Evolutionary conservation across 2,329 filamentous ascomycete species (phyloP).

Genomic region (Sporothrix euskadiensis): DNA sequence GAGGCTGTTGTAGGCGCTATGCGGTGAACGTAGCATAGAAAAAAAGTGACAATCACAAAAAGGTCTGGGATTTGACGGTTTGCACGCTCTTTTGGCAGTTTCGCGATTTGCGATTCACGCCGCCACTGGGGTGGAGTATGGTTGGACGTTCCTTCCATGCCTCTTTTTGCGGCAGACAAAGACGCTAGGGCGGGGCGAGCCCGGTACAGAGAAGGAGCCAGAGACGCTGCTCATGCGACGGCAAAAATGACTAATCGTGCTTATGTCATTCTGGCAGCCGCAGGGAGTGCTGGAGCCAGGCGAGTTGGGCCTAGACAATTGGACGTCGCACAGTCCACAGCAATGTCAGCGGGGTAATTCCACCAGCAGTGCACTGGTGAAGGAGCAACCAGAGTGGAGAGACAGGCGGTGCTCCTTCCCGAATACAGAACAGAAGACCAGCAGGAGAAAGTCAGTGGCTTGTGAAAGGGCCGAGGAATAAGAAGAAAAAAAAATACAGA

Average conservation of each 20-base stretch:
- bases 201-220: not conserved
- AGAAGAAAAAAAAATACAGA: not conserved
- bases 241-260: constrained; percentile 4
- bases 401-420: constrained; percentile 17
- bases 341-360: not conserved
- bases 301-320: not conserved
- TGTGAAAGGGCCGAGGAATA: constrained; percentile 29
- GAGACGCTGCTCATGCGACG: not conserved
- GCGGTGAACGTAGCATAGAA: not conserved
- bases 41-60: not conserved
- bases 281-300: not conserved
- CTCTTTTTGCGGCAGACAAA: not conserved
- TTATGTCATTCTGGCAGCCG: not conserved
- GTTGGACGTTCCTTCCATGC: not conserved
- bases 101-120: constrained; percentile 22
- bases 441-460: constrained; percentile 1
- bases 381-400: constrained; percentile 21
- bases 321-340: not conserved
- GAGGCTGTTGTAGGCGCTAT: not conserved
- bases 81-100: not conserved
- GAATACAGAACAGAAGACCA: not conserved
- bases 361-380: constrained; percentile 11
- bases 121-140: not conserved
- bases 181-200: constrained; percentile 14
- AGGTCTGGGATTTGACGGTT: not conserved